Conservation (phyloP, 306 rosid species). For the Alnus glutinosa region DNA sequence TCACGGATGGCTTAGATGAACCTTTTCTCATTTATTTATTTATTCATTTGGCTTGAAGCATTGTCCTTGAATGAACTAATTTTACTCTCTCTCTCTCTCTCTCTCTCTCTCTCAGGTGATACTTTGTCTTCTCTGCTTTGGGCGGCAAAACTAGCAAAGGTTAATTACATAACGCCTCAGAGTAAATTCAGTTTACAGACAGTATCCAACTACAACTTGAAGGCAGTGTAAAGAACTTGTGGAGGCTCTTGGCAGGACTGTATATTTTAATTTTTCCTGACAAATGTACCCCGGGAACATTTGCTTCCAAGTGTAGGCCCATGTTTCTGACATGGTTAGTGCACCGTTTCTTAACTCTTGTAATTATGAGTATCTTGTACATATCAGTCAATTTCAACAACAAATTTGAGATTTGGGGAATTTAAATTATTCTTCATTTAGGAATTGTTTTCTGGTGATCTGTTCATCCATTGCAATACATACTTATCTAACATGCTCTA, state of each 20-base stretch:
- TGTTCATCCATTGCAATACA: not conserved
- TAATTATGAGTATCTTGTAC: slow-evolving; percentile 45
- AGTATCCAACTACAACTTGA: slow-evolving; percentile 55
- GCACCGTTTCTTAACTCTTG: slow-evolving; percentile 71
- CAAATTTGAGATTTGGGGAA: slow-evolving; percentile 27
- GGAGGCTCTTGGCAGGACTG: slow-evolving; percentile 97
- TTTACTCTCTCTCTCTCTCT: not conserved
- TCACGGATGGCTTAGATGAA: not conserved
- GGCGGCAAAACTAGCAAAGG: slow-evolving; percentile 43
- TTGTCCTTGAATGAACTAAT: not conserved
- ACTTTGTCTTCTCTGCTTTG: slow-evolving; percentile 48
- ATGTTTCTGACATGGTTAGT: slow-evolving; percentile 97
- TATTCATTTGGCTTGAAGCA: not conserved
- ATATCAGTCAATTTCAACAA: slow-evolving; percentile 42
- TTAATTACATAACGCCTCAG: slow-evolving; percentile 36
- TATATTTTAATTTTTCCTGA: slow-evolving; percentile 94
- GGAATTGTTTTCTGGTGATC: not conserved
- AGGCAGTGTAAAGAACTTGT: slow-evolving; percentile 59
- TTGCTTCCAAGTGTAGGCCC: slow-evolving; percentile 86
- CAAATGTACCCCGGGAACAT: slow-evolving; percentile 83
- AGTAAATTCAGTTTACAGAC: slow-evolving; percentile 49
- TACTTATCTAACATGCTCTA: not conserved
- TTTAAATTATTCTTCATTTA: slow-evolving; percentile 24
- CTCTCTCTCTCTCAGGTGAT: slow-evolving; percentile 25
- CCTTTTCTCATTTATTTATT: not conserved